phyloP scores from a whole-genome alignment of 257 asterid species.

The Solanum virginianum region DNA sequence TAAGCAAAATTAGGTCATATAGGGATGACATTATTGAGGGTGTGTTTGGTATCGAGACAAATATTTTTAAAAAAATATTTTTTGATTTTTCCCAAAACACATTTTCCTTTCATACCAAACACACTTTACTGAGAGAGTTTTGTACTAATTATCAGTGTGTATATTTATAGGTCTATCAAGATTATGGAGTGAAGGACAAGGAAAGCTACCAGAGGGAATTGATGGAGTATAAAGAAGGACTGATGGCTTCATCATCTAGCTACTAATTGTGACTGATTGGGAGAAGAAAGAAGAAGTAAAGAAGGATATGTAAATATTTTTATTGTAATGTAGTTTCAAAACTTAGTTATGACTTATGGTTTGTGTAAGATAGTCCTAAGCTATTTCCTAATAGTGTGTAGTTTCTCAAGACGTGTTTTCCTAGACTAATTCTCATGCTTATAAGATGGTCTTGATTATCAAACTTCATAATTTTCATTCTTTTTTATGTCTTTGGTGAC shows the following conservation, averaged over 20 bases:
- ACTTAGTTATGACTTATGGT: neutral
- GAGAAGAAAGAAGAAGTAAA: neutral
- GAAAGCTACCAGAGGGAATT: slow-evolving; percentile 56
- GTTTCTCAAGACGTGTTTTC: neutral
- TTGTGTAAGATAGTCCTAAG: neutral
- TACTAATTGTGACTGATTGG: neutral
- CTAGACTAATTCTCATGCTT: neutral
- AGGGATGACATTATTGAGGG: neutral
- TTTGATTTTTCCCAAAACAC: neutral
- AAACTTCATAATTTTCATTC: neutral
- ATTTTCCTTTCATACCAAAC: neutral
- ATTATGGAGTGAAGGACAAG: slow-evolving; percentile 52
- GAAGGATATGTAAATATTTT: neutral
- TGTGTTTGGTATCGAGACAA: neutral
- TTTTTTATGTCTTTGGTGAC: neutral
- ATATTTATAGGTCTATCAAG: slow-evolving; percentile 50
- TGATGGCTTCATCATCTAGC: neutral
- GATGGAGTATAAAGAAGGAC: slow-evolving; percentile 48
- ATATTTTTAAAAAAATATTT: neutral
- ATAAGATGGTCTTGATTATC: neutral
- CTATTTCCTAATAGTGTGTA: neutral
- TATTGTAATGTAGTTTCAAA: neutral
- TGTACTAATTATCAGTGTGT: neutral
- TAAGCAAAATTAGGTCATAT: neutral
- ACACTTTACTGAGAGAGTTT: neutral